A percentile compares a stretch with the other conserved stretches of the same genome.
Evolutionary conservation across 1,284 basidiomycete species (phyloP).

Genomic region (Spongiforma sp.): DNA sequence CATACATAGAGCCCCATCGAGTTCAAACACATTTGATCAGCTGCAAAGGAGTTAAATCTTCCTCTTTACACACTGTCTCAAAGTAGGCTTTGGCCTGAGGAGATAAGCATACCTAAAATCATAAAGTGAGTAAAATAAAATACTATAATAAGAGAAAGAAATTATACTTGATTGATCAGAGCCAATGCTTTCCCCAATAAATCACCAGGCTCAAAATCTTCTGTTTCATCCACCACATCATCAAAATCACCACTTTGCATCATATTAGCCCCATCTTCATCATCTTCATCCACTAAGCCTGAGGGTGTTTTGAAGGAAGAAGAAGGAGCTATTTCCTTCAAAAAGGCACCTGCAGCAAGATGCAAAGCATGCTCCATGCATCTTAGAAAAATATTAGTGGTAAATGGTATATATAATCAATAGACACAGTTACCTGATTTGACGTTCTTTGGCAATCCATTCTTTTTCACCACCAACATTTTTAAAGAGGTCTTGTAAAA

Average conservation of each 20-base stretch:
- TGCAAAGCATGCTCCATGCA: background rate
- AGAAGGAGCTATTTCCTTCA: background rate
- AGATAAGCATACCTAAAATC: background rate
- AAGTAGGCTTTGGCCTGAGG: background rate
- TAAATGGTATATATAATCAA: background rate
- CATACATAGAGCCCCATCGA: background rate
- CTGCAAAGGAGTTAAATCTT: background rate
- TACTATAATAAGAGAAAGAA: background rate
- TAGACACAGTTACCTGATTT: background rate
- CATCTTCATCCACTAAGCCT: background rate
- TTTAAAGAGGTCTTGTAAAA: background rate
- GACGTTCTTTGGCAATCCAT: background rate
- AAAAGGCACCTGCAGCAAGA: background rate
- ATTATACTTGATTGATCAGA: background rate
- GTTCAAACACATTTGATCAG: background rate
- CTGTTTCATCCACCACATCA: background rate
- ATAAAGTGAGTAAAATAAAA: background rate
- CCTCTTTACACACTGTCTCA: background rate
- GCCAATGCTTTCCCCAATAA: background rate
- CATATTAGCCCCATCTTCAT: background rate
- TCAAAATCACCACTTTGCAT: background rate
- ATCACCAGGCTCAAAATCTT: background rate
- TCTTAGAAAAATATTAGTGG: background rate
- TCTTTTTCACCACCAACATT: background rate
- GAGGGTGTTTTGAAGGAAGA: background rate